Conservation (phyloP, 371 early-diverging fungal species). For the Rhizomucor miehei region DNA sequence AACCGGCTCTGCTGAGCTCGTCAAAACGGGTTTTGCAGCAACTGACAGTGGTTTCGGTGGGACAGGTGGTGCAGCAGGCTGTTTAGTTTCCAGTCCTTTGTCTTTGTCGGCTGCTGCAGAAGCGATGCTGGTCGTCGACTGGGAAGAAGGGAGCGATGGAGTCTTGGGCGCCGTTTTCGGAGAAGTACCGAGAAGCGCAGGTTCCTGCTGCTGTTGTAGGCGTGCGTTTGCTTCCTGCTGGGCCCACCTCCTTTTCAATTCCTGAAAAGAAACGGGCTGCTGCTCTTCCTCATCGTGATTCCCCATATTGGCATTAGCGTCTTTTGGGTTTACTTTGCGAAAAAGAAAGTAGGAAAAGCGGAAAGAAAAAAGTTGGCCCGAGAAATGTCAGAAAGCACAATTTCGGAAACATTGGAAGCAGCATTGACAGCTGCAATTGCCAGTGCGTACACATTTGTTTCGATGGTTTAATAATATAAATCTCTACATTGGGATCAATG, state of each 20-base stretch:
- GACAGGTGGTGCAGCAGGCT: slow-evolving; percentile 12
- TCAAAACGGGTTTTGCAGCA: background rate
- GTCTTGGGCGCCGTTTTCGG: background rate
- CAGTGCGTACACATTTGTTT: too few species aligned
- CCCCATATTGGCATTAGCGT: slow-evolving; percentile 1
- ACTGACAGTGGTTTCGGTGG: slow-evolving; percentile 14
- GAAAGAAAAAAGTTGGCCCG: background rate
- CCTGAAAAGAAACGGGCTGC: slow-evolving; percentile 18
- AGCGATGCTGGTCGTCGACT: background rate
- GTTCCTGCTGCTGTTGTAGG: slow-evolving; percentile 4
- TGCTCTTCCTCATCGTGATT: slow-evolving; percentile 13
- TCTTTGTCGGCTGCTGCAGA: background rate
- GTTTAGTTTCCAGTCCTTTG: background rate
- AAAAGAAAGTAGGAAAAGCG: background rate
- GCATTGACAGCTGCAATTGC: too few species aligned
- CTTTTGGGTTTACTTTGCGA: background rate
- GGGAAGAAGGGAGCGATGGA: slow-evolving; percentile 1
- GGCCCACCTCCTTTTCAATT: slow-evolving; percentile 22
- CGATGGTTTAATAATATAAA: background rate
- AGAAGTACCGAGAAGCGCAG: slow-evolving; percentile 2
- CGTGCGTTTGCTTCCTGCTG: slow-evolving; percentile 12
- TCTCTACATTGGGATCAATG: slow-evolving; percentile 1
- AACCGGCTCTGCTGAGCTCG: background rate
- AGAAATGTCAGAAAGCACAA: background rate
- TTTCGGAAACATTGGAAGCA: too few species aligned